Percentiles rank a stretch among this genome's conserved stretches.
These are phyloP conservation scores for Xylariaceae sp. DNA, from an alignment of 2,329 filamentous ascomycete genomes.

Conservation along the genomic window DNA sequence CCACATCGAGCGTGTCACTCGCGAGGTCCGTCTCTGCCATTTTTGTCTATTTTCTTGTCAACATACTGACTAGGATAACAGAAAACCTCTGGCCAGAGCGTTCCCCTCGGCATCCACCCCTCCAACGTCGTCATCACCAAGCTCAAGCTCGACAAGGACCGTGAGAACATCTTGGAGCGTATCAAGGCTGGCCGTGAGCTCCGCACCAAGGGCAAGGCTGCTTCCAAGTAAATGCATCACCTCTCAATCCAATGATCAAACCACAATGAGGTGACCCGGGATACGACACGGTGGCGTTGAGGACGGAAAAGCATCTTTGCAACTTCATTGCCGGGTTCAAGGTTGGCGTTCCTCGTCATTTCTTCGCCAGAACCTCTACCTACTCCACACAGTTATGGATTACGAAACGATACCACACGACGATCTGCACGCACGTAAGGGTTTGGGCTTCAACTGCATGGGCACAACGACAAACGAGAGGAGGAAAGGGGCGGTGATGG, in stretches of 20 bases:
- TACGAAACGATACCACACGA: constrained; percentile 8
- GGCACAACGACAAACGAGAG: constrained; percentile 10
- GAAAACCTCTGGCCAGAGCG: constrained; percentile 94
- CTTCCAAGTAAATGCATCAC: constrained; percentile 44
- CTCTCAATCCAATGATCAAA: neutral
- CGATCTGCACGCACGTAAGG: constrained; percentile 11
- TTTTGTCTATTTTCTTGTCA: neutral
- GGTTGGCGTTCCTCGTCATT: too few species aligned
- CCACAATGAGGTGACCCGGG: constrained; percentile 8
- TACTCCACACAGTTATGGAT: neutral
- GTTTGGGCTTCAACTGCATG: constrained; percentile 14
- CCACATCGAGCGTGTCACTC: constrained; percentile 92
- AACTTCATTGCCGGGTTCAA: too few species aligned
- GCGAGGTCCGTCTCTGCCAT: constrained; percentile 42
- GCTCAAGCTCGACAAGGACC: constrained; percentile 97
- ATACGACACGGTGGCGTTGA: constrained; percentile 4
- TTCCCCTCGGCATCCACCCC: constrained; percentile 89
- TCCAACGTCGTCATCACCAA: constrained; percentile 98
- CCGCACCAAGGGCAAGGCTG: constrained; percentile 68
- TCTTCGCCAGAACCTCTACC: too few species aligned
- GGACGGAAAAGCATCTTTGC: neutral
- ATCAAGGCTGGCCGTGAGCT: constrained; percentile 78
- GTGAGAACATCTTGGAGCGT: constrained; percentile 83
- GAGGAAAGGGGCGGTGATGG: neutral
- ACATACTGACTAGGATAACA: constrained; percentile 35